Evolutionary conservation across 139 green algal species (phyloP).

Genomic region (Axilococcus clingmanii): DNA sequence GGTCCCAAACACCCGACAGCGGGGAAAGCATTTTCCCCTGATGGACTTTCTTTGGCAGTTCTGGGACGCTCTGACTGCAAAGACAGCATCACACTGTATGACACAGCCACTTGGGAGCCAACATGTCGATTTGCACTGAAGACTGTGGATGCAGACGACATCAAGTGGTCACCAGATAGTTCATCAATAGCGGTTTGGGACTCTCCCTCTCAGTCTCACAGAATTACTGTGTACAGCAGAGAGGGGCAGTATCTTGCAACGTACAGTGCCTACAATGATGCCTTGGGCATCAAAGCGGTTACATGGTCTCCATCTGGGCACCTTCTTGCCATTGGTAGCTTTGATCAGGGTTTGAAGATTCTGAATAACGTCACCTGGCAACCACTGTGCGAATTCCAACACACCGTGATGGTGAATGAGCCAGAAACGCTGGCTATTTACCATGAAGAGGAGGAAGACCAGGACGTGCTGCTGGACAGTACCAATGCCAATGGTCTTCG

Average conservation of each 20-base stretch:
- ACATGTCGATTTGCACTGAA: slow-evolving; percentile 8
- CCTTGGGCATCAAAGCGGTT: slow-evolving; percentile 47
- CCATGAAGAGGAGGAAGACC: too few relatives aligned
- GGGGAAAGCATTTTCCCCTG: slow-evolving; percentile 60
- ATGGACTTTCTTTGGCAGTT: slow-evolving; percentile 61
- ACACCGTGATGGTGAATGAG: slow-evolving; percentile 27
- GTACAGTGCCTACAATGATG: slow-evolving; percentile 13
- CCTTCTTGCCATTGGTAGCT: slow-evolving; percentile 63
- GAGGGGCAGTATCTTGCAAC: not conserved
- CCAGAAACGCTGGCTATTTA: too few relatives aligned
- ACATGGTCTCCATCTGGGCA: slow-evolving; percentile 55
- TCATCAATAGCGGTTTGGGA: slow-evolving; percentile 59
- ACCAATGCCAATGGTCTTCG: too few relatives aligned
- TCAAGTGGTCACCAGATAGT: slow-evolving; percentile 51
- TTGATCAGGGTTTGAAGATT: slow-evolving; percentile 52
- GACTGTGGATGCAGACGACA: slow-evolving; percentile 39
- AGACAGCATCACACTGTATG: slow-evolving; percentile 55
- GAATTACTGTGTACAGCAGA: slow-evolving; percentile 24
- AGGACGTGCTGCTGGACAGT: too few relatives aligned
- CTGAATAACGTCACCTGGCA: slow-evolving; percentile 67
- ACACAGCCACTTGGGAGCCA: slow-evolving; percentile 20
- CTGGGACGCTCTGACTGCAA: slow-evolving; percentile 63
- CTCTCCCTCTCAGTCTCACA: slow-evolving; percentile 34
- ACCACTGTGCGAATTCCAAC: slow-evolving; percentile 44
- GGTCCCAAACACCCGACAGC: slow-evolving; percentile 53